Evolutionary conservation across 2,329 filamentous ascomycete genomes (phyloP), one percentile per base, ranked within the genome.

Genomic region (Zymoseptoria pseudotritici): DNA sequence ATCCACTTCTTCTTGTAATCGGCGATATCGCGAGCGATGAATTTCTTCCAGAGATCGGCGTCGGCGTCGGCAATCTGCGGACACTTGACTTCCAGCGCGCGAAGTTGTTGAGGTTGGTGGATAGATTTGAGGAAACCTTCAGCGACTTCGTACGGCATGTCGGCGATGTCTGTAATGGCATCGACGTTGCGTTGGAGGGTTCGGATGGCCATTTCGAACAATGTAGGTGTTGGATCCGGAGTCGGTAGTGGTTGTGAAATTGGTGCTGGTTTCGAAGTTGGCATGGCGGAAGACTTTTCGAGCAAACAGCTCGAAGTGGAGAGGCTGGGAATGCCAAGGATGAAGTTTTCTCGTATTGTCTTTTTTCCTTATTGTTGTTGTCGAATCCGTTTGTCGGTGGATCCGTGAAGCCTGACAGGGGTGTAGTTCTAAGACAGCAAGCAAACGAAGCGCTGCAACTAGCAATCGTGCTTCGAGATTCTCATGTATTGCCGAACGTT

Each of bases 11-110:
- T 76, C 50, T 86, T 42, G 73, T 85, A 87, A 58, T 83, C 77
- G 1, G 86, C 85, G 63, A 96, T 89, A 68, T 96, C 86, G 54
- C 86, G 84, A 56, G 84, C 82, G 73, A 97, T 94, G 69, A 97
- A 83, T 26, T 83, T 82, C 50, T 85, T 76, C 93, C 93, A 97
- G 62, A 93, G 78, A 67, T 91, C 88, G 20, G 78, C 81, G 49
- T 86, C 86, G 58, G 88, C 80, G 46, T 85, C 84, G 62, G 83
- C 79, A 56, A 97, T 81, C 64, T 96, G 90, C 0, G 91, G 89
- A 4, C 87, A 92, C 70, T 86, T 85, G 55, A 81, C 63, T 75
- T 97, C 92, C 60, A 97, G 82, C 59, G 81, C 74, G 65, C 78
- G 75, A 31, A 97, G 84, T 72, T 96, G 91, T 52, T 82, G 76